phyloP scores from a whole-genome alignment of 1,284 basidiomycete genomes.

The Ustilago hordei region DNA sequence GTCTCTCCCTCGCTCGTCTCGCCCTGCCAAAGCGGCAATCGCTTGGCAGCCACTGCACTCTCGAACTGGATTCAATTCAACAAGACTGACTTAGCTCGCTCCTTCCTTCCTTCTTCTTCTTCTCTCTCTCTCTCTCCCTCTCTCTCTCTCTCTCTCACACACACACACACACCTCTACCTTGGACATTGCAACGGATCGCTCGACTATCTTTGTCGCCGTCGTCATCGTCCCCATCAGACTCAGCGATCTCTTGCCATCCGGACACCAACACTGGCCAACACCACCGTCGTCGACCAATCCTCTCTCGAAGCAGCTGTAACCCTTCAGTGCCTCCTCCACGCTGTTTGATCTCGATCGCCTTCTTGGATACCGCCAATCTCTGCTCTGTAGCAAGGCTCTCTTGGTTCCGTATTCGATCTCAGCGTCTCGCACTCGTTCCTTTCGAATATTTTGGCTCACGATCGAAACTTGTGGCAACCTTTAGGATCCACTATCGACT shows the following conservation, averaged over 20 bases:
- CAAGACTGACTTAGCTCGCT: background rate
- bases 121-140: background rate
- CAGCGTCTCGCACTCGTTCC: background rate
- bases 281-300: background rate
- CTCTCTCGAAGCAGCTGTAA: background rate
- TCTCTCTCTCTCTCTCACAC: too few relatives aligned
- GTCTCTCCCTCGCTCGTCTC: background rate
- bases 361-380: background rate
- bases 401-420: background rate
- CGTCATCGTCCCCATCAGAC: background rate
- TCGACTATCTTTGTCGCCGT: background rate
- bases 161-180: background rate
- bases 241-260: constrained; percentile 2
- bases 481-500: background rate
- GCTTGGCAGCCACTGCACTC: background rate
- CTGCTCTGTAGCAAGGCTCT: background rate
- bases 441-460: background rate
- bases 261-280: constrained; percentile 5
- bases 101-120: too few relatives aligned
- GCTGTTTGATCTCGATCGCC: background rate
- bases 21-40: constrained; percentile 3
- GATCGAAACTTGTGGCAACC: background rate
- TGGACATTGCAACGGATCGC: constrained; percentile 5
- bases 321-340: background rate
- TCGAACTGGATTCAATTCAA: background rate